Conservation (phyloP, 1,139 yeast species). For the Taiozyma onychis region DNA sequence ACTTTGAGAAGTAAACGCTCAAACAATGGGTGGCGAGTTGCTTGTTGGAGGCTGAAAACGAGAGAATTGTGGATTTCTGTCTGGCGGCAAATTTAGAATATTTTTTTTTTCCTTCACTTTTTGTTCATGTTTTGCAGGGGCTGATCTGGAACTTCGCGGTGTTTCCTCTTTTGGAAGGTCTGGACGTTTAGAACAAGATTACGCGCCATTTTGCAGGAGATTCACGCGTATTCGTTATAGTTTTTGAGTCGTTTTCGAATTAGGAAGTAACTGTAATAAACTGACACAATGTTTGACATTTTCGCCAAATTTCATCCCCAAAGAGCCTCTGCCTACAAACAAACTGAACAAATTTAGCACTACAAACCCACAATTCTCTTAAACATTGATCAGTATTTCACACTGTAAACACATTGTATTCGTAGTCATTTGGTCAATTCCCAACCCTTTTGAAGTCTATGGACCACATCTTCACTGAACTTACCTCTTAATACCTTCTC, state of each 20-base stretch:
- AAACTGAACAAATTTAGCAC: too few relatives aligned
- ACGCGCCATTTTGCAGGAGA: neutral
- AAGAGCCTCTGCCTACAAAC: too few relatives aligned
- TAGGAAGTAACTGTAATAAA: too few relatives aligned
- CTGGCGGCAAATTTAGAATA: neutral
- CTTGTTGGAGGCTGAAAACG: neutral
- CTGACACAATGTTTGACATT: neutral
- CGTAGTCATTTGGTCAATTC: slow-evolving; percentile 23
- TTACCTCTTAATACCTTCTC: slow-evolving; percentile 20
- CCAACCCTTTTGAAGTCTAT: slow-evolving; percentile 40
- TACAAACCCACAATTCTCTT: neutral
- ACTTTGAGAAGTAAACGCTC: neutral
- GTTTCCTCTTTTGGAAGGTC: neutral
- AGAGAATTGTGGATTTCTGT: neutral
- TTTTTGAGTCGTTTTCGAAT: too few relatives aligned
- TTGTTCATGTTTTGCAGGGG: neutral
- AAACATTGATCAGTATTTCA: neutral
- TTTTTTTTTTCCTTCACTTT: neutral
- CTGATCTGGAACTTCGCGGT: neutral
- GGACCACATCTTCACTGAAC: slow-evolving; percentile 21
- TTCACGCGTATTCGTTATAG: too few relatives aligned
- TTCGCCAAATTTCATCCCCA: too few relatives aligned
- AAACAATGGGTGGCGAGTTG: neutral
- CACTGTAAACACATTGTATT: neutral
- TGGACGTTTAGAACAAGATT: too few relatives aligned